phyloP scores from a whole-genome alignment of 768 basidiomycete genomes.

The Omphalotus guepiniiformis region DNA sequence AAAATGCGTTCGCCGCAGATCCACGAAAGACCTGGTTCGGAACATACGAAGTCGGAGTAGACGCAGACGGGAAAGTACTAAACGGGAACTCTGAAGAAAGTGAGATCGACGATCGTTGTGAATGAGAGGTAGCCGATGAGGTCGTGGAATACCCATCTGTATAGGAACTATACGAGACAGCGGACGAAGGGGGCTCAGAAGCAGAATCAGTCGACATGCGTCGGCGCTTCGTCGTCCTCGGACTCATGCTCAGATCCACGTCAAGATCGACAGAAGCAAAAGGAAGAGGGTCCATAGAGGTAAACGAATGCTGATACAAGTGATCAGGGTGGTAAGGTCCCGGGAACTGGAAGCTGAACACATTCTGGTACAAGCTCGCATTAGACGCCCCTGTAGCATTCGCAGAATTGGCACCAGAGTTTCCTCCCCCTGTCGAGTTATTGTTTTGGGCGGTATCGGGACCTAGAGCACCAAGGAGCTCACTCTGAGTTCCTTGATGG shows the following conservation, averaged over 20 bases:
- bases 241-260: slow-evolving; percentile 14
- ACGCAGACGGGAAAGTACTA: slow-evolving; percentile 41
- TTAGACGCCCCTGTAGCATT: background rate
- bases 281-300: slow-evolving; percentile 45
- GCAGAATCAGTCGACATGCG: slow-evolving; percentile 63
- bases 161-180: slow-evolving; percentile 60
- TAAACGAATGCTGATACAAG: slow-evolving; percentile 39
- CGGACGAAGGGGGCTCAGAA: slow-evolving; percentile 55
- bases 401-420: background rate
- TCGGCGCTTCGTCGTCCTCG: slow-evolving; percentile 57
- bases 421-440: background rate
- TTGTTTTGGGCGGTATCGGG: slow-evolving; percentile 22
- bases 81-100: slow-evolving; percentile 42
- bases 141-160: slow-evolving; percentile 57
- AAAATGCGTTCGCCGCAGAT: slow-evolving; percentile 47
- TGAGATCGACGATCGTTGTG: slow-evolving; percentile 54
- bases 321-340: slow-evolving; percentile 78
- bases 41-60: slow-evolving; percentile 7
- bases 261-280: slow-evolving; percentile 34
- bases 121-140: slow-evolving; percentile 53
- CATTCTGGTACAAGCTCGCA: slow-evolving; percentile 21
- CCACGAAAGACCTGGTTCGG: background rate
- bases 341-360: slow-evolving; percentile 48
- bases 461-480: slow-evolving; percentile 44
- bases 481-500: background rate